These are phyloP conservation scores for Penicillium bialowiezense DNA, from an alignment of 495 filamentous ascomycete species.

Conservation along the genomic window DNA sequence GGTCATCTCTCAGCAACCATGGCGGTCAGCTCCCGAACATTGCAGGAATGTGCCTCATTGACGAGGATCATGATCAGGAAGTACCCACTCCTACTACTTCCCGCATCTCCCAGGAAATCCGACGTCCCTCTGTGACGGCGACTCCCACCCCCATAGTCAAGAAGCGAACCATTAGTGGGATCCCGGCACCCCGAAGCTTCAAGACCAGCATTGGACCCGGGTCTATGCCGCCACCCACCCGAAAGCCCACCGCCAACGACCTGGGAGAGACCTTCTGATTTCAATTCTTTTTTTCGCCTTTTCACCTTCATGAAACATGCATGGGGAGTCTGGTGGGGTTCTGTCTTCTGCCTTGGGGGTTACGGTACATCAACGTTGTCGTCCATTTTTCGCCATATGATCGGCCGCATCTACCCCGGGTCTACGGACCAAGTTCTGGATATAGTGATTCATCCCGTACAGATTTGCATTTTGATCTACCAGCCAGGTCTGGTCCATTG, in stretches of 20 bases:
- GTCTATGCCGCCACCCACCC: conserved; percentile 52
- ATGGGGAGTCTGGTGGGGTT: neutral
- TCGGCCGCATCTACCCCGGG: conserved; percentile 8
- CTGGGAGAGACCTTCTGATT: conserved; percentile 65
- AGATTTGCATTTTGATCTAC: conserved; percentile 9
- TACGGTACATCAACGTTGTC: conserved; percentile 11
- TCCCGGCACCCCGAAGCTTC: conserved; percentile 51
- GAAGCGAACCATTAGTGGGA: conserved; percentile 55
- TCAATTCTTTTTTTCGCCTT: neutral
- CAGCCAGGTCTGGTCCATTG: conserved; percentile 6
- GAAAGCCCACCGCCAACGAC: conserved; percentile 52
- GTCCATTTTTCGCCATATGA: conserved; percentile 15
- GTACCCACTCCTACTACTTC: conserved; percentile 38
- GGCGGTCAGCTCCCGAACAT: conserved; percentile 28
- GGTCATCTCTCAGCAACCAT: conserved; percentile 48
- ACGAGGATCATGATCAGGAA: conserved; percentile 39
- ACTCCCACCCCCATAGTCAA: conserved; percentile 31
- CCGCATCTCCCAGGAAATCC: conserved; percentile 20
- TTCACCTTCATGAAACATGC: neutral
- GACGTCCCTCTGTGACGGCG: conserved; percentile 37
- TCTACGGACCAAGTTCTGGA: conserved; percentile 4
- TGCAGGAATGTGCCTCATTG: conserved; percentile 42
- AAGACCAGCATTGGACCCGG: conserved; percentile 47
- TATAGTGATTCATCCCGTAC: conserved; percentile 15
- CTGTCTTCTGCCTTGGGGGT: conserved; percentile 3